A percentile compares a stretch with the other conserved stretches of the same genome.
Evolutionary conservation across 2,329 filamentous ascomycete genomes (phyloP).

Genomic region (Colletotrichum truncatum): DNA sequence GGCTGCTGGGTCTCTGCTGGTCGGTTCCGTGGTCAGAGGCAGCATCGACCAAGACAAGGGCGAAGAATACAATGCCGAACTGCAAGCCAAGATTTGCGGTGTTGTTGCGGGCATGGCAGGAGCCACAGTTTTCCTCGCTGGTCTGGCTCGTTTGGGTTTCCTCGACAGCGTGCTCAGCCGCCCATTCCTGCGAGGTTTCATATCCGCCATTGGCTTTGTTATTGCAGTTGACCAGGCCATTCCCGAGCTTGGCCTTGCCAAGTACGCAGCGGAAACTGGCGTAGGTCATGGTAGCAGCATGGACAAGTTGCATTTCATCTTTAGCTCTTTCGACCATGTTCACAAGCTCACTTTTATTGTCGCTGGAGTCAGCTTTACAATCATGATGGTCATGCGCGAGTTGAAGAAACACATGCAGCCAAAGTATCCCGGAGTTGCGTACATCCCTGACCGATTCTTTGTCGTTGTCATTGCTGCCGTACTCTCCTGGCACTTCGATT

Average conservation of each 20-base stretch:
- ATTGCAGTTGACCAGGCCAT: slow-evolving; percentile 96
- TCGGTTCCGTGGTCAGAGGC: slow-evolving; percentile 84
- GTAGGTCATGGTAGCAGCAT: slow-evolving; percentile 86
- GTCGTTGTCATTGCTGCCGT: slow-evolving; percentile 88
- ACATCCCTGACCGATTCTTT: slow-evolving; percentile 89
- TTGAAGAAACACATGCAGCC: slow-evolving; percentile 84
- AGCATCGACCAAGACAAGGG: slow-evolving; percentile 76
- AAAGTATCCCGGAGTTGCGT: slow-evolving; percentile 82
- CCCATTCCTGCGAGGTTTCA: slow-evolving; percentile 93
- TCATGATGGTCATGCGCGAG: slow-evolving; percentile 91
- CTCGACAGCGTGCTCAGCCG: slow-evolving; percentile 93
- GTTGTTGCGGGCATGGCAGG: slow-evolving; percentile 90
- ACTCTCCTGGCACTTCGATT: slow-evolving; percentile 78
- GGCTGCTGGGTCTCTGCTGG: slow-evolving; percentile 89
- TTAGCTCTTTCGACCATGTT: slow-evolving; percentile 69
- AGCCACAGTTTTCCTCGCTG: slow-evolving; percentile 87
- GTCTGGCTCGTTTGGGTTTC: slow-evolving; percentile 87
- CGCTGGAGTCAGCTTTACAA: slow-evolving; percentile 79
- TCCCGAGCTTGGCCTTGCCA: slow-evolving; percentile 83
- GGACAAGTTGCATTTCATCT: slow-evolving; percentile 84
- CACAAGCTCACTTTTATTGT: slow-evolving; percentile 82
- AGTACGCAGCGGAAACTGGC: slow-evolving; percentile 69
- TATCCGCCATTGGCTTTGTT: slow-evolving; percentile 95
- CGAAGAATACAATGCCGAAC: slow-evolving; percentile 70
- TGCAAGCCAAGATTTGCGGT: slow-evolving; percentile 86